Conservation (phyloP, 129 eudicot species). For the Dittrichia graveolens region DNA sequence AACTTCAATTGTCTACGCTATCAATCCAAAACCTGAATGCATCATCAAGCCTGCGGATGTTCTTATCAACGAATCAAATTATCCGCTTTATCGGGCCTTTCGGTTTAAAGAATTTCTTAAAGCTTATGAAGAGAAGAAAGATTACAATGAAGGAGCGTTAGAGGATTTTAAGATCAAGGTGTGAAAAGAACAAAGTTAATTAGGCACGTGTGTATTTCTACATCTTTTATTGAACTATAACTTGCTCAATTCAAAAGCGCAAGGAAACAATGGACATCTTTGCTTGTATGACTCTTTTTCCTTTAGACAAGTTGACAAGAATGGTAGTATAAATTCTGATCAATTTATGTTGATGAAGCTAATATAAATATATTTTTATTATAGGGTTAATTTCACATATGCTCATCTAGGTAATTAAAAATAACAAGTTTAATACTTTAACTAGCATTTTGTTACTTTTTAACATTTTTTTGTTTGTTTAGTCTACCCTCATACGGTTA, state of each 20-base stretch:
- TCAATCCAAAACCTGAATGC: conserved; percentile 31
- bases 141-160: conserved; percentile 32
- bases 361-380: too few relatives aligned
- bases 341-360: too few relatives aligned
- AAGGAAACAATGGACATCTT: too few relatives aligned
- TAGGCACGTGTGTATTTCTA: not conserved
- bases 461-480: too few relatives aligned
- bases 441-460: too few relatives aligned
- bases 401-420: too few relatives aligned
- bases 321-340: too few relatives aligned
- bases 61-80: conserved; percentile 32
- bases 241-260: not conserved
- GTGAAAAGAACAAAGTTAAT: not conserved
- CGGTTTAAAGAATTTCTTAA: conserved; percentile 35
- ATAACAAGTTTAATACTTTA: too few relatives aligned
- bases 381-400: too few relatives aligned
- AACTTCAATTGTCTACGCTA: conserved; percentile 32
- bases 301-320: too few relatives aligned
- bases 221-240: not conserved
- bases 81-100: conserved; percentile 26
- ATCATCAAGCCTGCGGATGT: conserved; percentile 47
- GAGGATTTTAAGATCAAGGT: conserved; percentile 27
- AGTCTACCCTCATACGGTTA: too few relatives aligned
- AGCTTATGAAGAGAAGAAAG: conserved; percentile 34
- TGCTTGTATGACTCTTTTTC: too few relatives aligned